phyloP scores from a whole-genome alignment of 2,329 filamentous ascomycete species.

The Venturia oleaginea region DNA sequence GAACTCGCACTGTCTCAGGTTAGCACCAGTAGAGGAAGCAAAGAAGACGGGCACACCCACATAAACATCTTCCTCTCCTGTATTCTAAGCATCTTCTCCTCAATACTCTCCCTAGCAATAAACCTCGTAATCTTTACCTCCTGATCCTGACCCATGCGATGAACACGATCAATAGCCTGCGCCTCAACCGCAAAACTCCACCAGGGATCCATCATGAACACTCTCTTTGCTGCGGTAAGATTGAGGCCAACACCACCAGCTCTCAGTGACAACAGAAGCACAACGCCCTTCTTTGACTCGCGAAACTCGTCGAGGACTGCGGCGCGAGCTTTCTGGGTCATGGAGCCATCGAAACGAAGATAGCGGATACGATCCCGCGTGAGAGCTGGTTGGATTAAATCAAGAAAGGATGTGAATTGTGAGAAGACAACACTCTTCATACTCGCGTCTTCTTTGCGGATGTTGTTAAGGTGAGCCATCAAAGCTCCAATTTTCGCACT shows the following conservation, averaged over 20 bases:
- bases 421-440: constrained; percentile 92
- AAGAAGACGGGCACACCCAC: constrained; percentile 43
- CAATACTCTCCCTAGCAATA: constrained; percentile 82
- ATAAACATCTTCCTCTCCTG: constrained; percentile 96
- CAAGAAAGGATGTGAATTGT: constrained; percentile 94
- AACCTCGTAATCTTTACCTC: constrained; percentile 84
- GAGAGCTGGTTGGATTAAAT: constrained; percentile 79
- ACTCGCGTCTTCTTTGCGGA: constrained; percentile 55
- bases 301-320: constrained; percentile 49
- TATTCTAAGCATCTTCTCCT: constrained; percentile 86
- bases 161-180: constrained; percentile 94
- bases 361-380: constrained; percentile 61
- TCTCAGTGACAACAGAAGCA: constrained; percentile 75
- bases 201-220: constrained; percentile 99
- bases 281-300: constrained; percentile 45
- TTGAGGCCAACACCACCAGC: constrained; percentile 94
- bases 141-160: constrained; percentile 86
- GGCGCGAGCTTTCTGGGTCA: constrained; percentile 76
- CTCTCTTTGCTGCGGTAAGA: constrained; percentile 75
- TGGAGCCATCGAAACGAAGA: constrained; percentile 84
- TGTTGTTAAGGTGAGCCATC: constrained; percentile 60
- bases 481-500: constrained; percentile 84
- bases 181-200: constrained; percentile 97
- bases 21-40: constrained; percentile 18
- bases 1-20: constrained; percentile 67